Base-by-base conservation (phyloP, 352 stramenopile species). In the Aphanomyces invadans region DNA sequence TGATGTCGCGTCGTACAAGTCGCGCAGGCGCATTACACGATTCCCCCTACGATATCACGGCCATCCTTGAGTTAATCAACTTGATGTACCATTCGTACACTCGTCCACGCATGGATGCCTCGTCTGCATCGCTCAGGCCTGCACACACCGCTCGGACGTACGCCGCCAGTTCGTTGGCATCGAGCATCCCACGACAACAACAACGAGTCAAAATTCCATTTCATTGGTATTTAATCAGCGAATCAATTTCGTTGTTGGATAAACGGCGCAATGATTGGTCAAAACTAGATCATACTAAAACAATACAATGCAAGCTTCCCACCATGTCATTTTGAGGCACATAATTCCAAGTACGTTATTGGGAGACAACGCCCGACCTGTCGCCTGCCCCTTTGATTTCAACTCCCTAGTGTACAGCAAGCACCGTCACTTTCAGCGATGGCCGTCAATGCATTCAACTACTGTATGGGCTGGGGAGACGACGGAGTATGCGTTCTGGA, bases 11-110 rank as follows among this genome's bases (percentile, higher is more conserved):
- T n/a, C n/a, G 11, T 21, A 7, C 12, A 57, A 21, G 29, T 57
- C 4, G 10, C 25, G 4, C 7, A 57, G 19, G 17, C 1, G 25
- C 7, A 33, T n/a, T 26, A 38, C 21, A 57, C 49, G 29, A n/a
- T 38, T 38, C 36, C 46, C 46, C 26, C 46, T 54, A 21, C n/a
- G 21, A 54, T 23, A 54, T 54, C 46, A 54, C n/a, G 26, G 46
- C 10, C 26, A 54, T 2, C 0, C 26, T 11, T 15, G 11, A 54
- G 10, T 21, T 21, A 21, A 54, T 3, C 7, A n/a, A 7, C 7
- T 39, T 23, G 1, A 36, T 33, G 11, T 32, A 57, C 49, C 49
- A 15, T 21, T 57, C 29, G 2, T 57, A 12, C 49, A 54, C 26
- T 15, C 10, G 10, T 29, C 10, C 21, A 25, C 46, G 46, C 46